phyloP scores from a whole-genome alignment of 192 early-diverging fungal species.

The Backusella tuberculispora region DNA sequence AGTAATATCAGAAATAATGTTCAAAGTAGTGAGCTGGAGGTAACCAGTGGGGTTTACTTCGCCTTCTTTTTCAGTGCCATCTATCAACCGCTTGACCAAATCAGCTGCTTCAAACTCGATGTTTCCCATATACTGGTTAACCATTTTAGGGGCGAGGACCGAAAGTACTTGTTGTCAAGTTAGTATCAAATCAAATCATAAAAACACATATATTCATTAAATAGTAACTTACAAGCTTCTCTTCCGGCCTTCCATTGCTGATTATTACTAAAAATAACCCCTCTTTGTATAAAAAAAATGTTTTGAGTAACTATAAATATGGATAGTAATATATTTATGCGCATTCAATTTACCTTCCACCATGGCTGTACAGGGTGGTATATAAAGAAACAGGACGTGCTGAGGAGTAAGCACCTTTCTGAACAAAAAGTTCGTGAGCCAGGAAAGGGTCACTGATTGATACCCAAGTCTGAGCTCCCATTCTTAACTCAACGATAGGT shows the following conservation, averaged over 20 bases:
- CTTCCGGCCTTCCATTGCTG: neutral
- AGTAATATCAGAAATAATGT: conserved; percentile 1
- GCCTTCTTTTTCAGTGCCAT: neutral
- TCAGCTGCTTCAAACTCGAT: neutral
- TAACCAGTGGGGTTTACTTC: neutral
- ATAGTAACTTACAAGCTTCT: neutral
- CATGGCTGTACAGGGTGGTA: neutral
- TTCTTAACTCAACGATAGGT: neutral
- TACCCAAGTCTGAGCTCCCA: conserved; percentile 4
- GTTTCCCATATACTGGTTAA: neutral
- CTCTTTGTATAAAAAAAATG: conserved; percentile 13
- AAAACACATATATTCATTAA: neutral
- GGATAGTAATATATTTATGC: neutral
- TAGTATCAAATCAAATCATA: neutral
- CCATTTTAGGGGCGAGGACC: neutral
- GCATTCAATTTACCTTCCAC: conserved; percentile 10
- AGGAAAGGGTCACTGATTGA: neutral
- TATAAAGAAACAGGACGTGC: neutral
- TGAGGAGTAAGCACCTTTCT: neutral
- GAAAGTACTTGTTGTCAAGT: neutral
- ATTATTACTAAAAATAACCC: conserved; percentile 13
- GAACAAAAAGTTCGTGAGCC: conserved; percentile 18
- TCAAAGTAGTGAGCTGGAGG: conserved; percentile 2
- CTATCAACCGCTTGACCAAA: neutral
- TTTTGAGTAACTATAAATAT: neutral